phyloP scores from a whole-genome alignment of 1,139 yeast species.

The Blastobotrys serpentis region DNA sequence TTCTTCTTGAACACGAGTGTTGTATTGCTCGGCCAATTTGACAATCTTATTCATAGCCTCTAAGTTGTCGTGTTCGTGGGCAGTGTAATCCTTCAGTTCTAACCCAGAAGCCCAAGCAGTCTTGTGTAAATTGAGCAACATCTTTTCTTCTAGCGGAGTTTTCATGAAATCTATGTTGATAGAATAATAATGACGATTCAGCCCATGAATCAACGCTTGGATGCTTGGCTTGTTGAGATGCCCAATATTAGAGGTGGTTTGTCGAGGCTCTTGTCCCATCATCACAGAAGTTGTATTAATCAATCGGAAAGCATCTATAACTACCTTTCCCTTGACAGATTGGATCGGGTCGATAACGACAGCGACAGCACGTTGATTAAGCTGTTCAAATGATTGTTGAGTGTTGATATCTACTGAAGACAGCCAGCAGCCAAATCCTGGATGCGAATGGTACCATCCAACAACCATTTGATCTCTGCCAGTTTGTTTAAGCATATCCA shows the following conservation, averaged over 20 bases:
- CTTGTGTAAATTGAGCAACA: slow-evolving; percentile 92
- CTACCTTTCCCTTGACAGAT: slow-evolving; percentile 97
- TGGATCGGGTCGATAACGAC: slow-evolving; percentile 98
- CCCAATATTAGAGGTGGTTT: slow-evolving; percentile 94
- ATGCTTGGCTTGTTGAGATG: slow-evolving; percentile 96
- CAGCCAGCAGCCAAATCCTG: slow-evolving; percentile 99
- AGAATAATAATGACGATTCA: slow-evolving; percentile 95
- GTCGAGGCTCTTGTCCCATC: slow-evolving; percentile 98
- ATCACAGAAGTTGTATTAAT: slow-evolving; percentile 84
- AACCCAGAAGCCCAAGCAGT: slow-evolving; percentile 96
- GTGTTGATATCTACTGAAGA: slow-evolving; percentile 97
- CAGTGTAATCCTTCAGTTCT: slow-evolving; percentile 71
- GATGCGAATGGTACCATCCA: slow-evolving; percentile 99
- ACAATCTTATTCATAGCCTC: slow-evolving; percentile 79
- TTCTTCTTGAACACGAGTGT: slow-evolving; percentile 89
- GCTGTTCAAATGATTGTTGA: slow-evolving; percentile 94
- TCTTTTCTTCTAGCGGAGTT: slow-evolving; percentile 87
- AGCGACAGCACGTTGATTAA: slow-evolving; percentile 93
- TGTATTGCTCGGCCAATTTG: slow-evolving; percentile 85
- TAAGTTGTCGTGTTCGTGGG: slow-evolving; percentile 72
- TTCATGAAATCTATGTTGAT: slow-evolving; percentile 92
- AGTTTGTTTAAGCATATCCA: slow-evolving; percentile 98
- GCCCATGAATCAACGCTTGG: slow-evolving; percentile 94
- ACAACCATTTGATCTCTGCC: slow-evolving; percentile 99
- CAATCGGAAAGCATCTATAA: slow-evolving; percentile 95